These are phyloP conservation scores for Botrytis byssoidea DNA, from an alignment of 2,329 filamentous ascomycete genomes.

Conservation along the genomic window DNA sequence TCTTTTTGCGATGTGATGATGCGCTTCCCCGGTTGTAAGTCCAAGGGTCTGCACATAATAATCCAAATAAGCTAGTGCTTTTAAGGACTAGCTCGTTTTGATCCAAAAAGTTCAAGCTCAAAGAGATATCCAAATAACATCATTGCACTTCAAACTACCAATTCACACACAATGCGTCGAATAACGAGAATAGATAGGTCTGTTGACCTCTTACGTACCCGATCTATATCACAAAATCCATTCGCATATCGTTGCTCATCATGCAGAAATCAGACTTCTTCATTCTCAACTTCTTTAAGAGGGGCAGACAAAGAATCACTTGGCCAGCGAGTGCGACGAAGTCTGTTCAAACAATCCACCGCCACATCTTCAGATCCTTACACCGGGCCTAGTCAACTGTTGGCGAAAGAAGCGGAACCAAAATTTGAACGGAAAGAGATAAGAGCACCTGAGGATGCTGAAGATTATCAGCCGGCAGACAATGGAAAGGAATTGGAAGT, in stretches of 20 bases:
- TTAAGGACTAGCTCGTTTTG: slow-evolving; percentile 9
- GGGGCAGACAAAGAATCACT: slow-evolving; percentile 35
- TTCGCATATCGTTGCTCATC: slow-evolving; percentile 31
- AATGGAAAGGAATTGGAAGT: slow-evolving; percentile 53
- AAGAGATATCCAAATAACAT: slow-evolving; percentile 13
- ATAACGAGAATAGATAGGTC: slow-evolving; percentile 37
- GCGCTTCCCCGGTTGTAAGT: not conserved
- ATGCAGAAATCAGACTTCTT: slow-evolving; percentile 32
- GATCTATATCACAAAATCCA: slow-evolving; percentile 19
- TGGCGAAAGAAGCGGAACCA: slow-evolving; percentile 29
- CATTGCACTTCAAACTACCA: slow-evolving; percentile 3
- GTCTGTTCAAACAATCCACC: slow-evolving; percentile 51
- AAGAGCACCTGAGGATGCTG: slow-evolving; percentile 24
- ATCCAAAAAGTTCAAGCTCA: slow-evolving; percentile 27
- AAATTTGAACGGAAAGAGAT: slow-evolving; percentile 19
- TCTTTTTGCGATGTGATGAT: slow-evolving; percentile 1
- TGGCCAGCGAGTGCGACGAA: slow-evolving; percentile 47
- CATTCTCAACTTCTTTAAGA: slow-evolving; percentile 36
- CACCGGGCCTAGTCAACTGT: slow-evolving; percentile 38
- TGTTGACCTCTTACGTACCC: slow-evolving; percentile 33
- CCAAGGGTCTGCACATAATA: not conserved
- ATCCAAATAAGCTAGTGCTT: slow-evolving; percentile 22
- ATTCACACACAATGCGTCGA: slow-evolving; percentile 35
- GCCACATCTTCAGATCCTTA: slow-evolving; percentile 51
- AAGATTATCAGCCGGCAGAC: slow-evolving; percentile 46